Evolutionary conservation across 2,329 filamentous ascomycete genomes (phyloP).

Genomic region (Colletotrichum godetiae): DNA sequence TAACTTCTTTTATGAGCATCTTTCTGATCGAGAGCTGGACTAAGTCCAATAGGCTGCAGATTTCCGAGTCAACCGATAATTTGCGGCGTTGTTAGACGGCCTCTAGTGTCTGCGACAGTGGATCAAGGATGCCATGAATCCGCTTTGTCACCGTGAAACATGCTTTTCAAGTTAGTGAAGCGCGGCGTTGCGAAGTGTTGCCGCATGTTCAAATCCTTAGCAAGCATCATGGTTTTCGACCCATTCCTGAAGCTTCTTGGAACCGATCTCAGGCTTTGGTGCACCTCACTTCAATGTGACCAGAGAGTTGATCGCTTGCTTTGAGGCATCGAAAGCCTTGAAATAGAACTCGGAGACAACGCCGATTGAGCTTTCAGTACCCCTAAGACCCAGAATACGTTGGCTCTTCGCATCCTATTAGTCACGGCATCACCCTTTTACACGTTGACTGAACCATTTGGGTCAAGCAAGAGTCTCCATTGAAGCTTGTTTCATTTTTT

Average conservation of each 20-base stretch:
- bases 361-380: constrained; percentile 35
- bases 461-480: no score
- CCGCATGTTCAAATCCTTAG: constrained; percentile 43
- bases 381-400: no score
- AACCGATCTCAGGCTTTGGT: neutral
- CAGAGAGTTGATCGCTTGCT: constrained; percentile 43
- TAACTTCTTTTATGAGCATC: constrained; percentile 38
- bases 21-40: constrained; percentile 43
- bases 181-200: constrained; percentile 37
- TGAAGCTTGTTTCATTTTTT: no score
- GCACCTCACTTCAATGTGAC: constrained; percentile 34
- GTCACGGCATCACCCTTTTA: no score
- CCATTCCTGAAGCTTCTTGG: constrained; percentile 40
- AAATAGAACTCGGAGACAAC: constrained; percentile 51
- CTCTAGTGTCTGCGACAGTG: constrained; percentile 38
- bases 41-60: constrained; percentile 45
- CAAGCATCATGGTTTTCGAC: constrained; percentile 27
- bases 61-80: constrained; percentile 45
- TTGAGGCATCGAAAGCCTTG: constrained; percentile 49
- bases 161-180: constrained; percentile 41
- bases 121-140: constrained; percentile 35
- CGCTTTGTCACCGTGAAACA: constrained; percentile 41
- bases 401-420: no score
- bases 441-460: no score
- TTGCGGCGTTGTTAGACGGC: constrained; percentile 45